phyloP scores from a whole-genome alignment of 139 green algal species.

The Asterochloris erici region DNA sequence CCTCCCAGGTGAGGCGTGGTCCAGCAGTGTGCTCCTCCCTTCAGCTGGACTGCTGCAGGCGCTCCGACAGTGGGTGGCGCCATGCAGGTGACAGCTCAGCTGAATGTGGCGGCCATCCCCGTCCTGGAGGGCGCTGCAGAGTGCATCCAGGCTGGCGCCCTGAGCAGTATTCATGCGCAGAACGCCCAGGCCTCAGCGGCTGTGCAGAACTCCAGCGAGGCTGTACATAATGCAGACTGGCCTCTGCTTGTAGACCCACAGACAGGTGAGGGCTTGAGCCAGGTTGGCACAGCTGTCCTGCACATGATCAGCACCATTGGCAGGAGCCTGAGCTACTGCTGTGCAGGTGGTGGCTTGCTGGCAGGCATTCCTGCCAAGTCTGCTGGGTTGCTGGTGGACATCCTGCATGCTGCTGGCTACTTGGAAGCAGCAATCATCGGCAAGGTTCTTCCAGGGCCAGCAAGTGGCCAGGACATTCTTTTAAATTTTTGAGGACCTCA shows the following conservation, averaged over 20 bases:
- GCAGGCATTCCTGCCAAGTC: slow-evolving; percentile 43
- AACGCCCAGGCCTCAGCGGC: slow-evolving; percentile 46
- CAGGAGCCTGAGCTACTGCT: not conserved
- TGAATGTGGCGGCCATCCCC: slow-evolving; percentile 51
- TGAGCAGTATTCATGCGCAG: slow-evolving; percentile 55
- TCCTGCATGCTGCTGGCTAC: slow-evolving; percentile 49
- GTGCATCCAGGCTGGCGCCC: slow-evolving; percentile 36
- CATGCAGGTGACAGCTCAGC: slow-evolving; percentile 21
- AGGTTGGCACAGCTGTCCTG: not conserved
- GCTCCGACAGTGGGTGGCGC: not conserved
- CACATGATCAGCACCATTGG: not conserved
- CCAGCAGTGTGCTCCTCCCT: too few species aligned
- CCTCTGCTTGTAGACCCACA: slow-evolving; percentile 80
- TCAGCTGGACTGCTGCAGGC: not conserved
- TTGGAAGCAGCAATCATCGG: slow-evolving; percentile 28
- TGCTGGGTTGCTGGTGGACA: slow-evolving; percentile 40
- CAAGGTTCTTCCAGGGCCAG: not conserved
- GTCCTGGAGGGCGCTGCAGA: slow-evolving; percentile 54
- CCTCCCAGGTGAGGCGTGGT: slow-evolving; percentile 38
- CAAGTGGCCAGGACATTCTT: too few species aligned
- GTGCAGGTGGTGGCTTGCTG: slow-evolving; percentile 52
- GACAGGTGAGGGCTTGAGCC: slow-evolving; percentile 38
- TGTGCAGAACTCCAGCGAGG: slow-evolving; percentile 18
- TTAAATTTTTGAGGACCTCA: too few species aligned
- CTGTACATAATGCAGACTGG: slow-evolving; percentile 8